phyloP scores from a whole-genome alignment of 495 filamentous ascomycete genomes.

The Penicillium tannophilum region DNA sequence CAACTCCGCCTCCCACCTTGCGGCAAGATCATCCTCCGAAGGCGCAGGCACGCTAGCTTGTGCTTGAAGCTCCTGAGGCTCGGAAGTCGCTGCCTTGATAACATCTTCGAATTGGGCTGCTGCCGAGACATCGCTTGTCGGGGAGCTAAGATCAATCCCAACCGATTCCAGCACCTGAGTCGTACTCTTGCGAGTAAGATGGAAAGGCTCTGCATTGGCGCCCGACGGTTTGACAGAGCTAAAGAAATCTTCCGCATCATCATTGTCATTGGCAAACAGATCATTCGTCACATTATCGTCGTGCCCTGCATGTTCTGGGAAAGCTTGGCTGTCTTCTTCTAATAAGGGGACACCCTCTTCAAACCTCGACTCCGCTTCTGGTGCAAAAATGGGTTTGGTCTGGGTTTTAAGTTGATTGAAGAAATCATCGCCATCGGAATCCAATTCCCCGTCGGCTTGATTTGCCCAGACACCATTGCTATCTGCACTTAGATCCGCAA shows the following conservation, averaged over 20 bases:
- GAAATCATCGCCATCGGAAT: conserved; percentile 49
- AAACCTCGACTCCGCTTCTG: conserved; percentile 49
- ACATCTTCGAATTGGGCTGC: conserved; percentile 35
- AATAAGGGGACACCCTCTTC: conserved; percentile 51
- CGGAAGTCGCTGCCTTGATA: conserved; percentile 32
- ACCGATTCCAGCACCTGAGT: conserved; percentile 42
- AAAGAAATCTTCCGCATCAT: conserved; percentile 45
- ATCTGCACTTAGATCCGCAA: neutral
- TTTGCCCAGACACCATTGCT: conserved; percentile 23
- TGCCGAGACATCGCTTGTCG: conserved; percentile 36
- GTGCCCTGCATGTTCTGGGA: conserved; percentile 20
- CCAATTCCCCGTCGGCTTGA: conserved; percentile 31
- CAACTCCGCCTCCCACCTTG: conserved; percentile 82
- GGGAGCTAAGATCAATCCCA: conserved; percentile 31
- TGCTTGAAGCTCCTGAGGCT: conserved; percentile 9
- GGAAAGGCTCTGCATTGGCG: conserved; percentile 15
- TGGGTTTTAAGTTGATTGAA: conserved; percentile 53
- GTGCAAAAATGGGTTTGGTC: conserved; percentile 48
- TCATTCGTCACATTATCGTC: conserved; percentile 25
- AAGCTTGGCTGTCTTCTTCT: conserved; percentile 29
- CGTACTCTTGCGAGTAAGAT: conserved; percentile 48
- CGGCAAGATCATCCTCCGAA: conserved; percentile 67
- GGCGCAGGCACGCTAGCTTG: conserved; percentile 26
- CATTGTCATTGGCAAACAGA: conserved; percentile 41
- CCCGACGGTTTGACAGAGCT: conserved; percentile 17